phyloP scores from a whole-genome alignment of 2,329 filamentous ascomycete genomes.

The Akanthomyces muscarius region DNA sequence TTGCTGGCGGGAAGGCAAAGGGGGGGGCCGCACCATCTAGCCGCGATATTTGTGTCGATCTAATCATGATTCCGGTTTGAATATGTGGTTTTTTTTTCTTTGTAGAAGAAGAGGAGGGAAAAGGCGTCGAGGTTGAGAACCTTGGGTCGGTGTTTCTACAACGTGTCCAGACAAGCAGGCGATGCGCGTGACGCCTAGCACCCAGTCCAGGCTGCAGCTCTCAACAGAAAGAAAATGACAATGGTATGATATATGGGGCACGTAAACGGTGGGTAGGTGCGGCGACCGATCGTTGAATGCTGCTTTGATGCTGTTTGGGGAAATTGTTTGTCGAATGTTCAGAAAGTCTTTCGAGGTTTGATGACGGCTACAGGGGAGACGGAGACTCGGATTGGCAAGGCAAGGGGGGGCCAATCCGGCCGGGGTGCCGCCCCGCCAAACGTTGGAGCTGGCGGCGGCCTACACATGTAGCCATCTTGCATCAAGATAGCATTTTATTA shows the following conservation, averaged over 20 bases:
- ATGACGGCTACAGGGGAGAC: neutral
- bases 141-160: conserved; percentile 17
- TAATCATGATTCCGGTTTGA: conserved; percentile 60
- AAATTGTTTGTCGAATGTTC: neutral
- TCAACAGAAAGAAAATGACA: neutral
- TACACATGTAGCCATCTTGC: no score
- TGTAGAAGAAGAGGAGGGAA: neutral
- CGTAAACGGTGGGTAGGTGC: neutral
- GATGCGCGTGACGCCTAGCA: conserved; percentile 5
- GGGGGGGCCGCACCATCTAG: conserved; percentile 65
- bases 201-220: neutral
- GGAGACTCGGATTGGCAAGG: neutral
- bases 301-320: neutral
- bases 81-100: neutral
- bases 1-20: conserved; percentile 11
- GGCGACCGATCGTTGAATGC: neutral
- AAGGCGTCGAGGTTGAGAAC: neutral
- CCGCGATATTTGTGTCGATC: conserved; percentile 89
- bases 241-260: neutral
- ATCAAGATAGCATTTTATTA: no score
- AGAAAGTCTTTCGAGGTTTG: neutral
- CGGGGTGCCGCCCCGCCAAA: conserved; percentile 8
- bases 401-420: neutral
- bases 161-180: conserved; percentile 22
- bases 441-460: neutral